Evolutionary conservation across 805 yeast species (phyloP).

Genomic region (Yarrowia sp.): DNA sequence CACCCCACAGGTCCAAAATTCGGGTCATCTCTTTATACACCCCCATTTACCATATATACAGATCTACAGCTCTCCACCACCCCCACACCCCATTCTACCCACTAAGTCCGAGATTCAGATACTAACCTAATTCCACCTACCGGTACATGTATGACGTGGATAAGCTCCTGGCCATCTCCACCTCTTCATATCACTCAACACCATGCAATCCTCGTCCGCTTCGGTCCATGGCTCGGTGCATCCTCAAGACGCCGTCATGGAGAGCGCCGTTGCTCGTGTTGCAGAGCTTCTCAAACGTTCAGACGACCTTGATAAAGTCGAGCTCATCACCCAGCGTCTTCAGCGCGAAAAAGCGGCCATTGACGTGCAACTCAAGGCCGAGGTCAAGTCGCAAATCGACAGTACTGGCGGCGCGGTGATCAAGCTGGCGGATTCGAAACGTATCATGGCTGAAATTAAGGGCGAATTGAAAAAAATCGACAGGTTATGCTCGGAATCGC

Average conservation of each 20-base stretch:
- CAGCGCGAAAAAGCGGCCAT: conserved; percentile 64
- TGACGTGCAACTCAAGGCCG: conserved; percentile 70
- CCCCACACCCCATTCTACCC: too few species aligned
- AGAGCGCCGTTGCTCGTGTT: conserved; percentile 31
- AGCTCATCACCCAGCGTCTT: conserved; percentile 39
- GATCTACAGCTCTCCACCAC: too few species aligned
- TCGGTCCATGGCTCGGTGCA: conserved; percentile 17
- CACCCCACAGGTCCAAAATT: too few species aligned
- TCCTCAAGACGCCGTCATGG: conserved; percentile 21
- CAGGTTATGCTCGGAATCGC: conserved; percentile 53
- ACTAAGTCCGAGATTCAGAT: too few species aligned
- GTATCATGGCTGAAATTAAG: conserved; percentile 42
- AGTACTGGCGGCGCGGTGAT: conserved; percentile 47
- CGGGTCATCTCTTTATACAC: too few species aligned
- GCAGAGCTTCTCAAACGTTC: conserved; percentile 35
- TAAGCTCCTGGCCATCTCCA: not conserved
- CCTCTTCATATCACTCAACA: not conserved
- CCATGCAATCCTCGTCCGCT: conserved; percentile 23
- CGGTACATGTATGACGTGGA: too few species aligned
- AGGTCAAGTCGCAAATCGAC: conserved; percentile 63
- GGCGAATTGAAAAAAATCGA: conserved; percentile 42
- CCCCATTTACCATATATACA: too few species aligned
- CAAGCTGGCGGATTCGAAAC: conserved; percentile 42
- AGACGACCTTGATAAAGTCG: conserved; percentile 40
- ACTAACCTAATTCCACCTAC: too few species aligned